A percentile compares a stretch with the other conserved stretches of the same genome.
Evolutionary conservation across 1,139 yeast species (phyloP).

Genomic region (Blastobotrys illinoisensis): DNA sequence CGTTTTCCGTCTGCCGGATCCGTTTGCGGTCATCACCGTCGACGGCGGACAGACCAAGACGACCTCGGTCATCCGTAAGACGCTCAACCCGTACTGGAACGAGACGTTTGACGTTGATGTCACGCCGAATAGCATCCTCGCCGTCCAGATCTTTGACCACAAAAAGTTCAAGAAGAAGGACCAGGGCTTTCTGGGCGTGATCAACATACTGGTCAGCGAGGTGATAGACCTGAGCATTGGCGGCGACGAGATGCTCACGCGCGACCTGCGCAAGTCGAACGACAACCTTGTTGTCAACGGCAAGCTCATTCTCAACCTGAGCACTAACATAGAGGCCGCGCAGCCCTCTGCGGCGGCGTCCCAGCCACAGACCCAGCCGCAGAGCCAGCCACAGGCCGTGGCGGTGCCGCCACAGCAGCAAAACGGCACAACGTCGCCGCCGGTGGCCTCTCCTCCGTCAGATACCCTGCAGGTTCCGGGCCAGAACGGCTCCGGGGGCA

Average conservation of each 20-base stretch:
- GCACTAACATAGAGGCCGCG: conserved; percentile 45
- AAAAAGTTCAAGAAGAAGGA: conserved; percentile 96
- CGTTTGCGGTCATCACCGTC: conserved; percentile 93
- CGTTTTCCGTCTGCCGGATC: conserved; percentile 84
- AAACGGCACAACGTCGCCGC: conserved; percentile 19
- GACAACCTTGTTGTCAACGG: conserved; percentile 92
- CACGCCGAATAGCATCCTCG: conserved; percentile 77
- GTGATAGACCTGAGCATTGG: conserved; percentile 66
- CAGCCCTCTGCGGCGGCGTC: conserved; percentile 11
- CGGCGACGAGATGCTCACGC: conserved; percentile 75
- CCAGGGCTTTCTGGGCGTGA: conserved; percentile 97
- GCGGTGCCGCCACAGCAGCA: conserved; percentile 19
- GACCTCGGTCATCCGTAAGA: conserved; percentile 88
- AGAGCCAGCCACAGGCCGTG: conserved; percentile 3
- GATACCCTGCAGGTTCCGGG: conserved; percentile 10
- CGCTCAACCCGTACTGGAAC: conserved; percentile 97
- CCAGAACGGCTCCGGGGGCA: conserved; percentile 10
- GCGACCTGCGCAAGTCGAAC: conserved; percentile 86
- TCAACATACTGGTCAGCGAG: conserved; percentile 85
- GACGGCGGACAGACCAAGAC: conserved; percentile 96
- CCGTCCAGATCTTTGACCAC: conserved; percentile 93
- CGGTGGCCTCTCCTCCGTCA: conserved; percentile 9
- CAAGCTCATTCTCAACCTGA: conserved; percentile 59
- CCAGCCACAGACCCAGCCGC: conserved; percentile 2
- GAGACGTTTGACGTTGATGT: conserved; percentile 79